Evolutionary conservation across 1,284 basidiomycete genomes (phyloP), one percentile per base, ranked within the genome.

Genomic region (Lignosus rhinocerotis): DNA sequence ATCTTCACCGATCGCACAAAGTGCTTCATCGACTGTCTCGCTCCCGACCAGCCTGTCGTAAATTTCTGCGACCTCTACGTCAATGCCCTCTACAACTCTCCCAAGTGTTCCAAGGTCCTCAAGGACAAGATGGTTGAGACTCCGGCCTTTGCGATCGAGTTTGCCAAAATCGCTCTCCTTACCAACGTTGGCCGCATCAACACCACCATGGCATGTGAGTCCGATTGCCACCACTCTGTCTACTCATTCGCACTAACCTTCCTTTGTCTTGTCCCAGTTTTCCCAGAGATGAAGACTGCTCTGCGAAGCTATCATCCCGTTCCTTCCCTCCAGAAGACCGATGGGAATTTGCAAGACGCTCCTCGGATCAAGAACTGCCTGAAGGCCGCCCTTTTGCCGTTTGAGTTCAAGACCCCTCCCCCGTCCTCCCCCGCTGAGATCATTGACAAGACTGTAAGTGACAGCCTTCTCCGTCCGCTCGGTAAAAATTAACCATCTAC

Each of bases 161-260:
- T 92, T 72, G 86, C 85, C 44, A 92, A 87, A 78, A 79, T 93
- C 34, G 84, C 87, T 10, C 77, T 94, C 12, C 78, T 93, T 42
- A 86, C 90, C 57, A 93, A 93, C 70, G 85, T 93, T 32, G 91
- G 90, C 36, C 78, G 91, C 55, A 86, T 93, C 67, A 92, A 92
- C 69, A 92, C 91, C 11, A 93, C 91, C 8, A 87, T 93, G 80
- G 92, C 91, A 55, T 94, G 90, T 90, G 68, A 70, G 87, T 80
- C 39, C 30, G 53, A 8, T 30, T 32, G 2, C 51, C 48, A 32
- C 34, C 17, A 12, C 44, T 38, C 25, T 38, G 36, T 51, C 58
- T 56, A 36, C 14, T 14, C 50, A 30, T 42, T 51, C 36, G 56
- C 38, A 48, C 42, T 16, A 45, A 41, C 39, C 47, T 52, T 51